Evolutionary conservation across 202 grass and related monocot species (phyloP), one percentile per base, ranked within the genome.

Genomic region (Brachypodium distachyon): DNA sequence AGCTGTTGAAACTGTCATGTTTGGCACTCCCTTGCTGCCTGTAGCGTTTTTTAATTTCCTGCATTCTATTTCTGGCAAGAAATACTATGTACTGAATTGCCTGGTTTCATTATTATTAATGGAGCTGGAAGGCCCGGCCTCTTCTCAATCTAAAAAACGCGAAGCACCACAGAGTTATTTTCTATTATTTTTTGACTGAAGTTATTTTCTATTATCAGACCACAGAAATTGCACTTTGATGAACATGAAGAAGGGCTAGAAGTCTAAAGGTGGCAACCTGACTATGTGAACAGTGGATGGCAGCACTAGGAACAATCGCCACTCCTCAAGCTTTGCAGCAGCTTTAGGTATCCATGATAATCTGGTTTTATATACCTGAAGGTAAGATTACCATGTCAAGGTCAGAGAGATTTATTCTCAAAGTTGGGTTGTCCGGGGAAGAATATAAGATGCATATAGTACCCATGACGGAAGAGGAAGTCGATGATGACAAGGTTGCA

Each of bases 401-500:
- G 77, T 72, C 43, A 26, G 37, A 73, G 25, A 39, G 28, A 40
- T 27, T 44, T 70, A 23, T 47, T 7, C 17, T 23, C 36, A 2
- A 74, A 73, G 12, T 73, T 37, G 31, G 9, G 64, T 9, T 36
- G 13, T 17, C 12, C 27, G 53, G 21, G 58, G 44, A 33, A 63
- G 47, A 68, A 54, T n/a, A 64, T n/a, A 38, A 34, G 42, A 55
- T 19, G 55, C 51, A 61, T 60, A 21, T 39, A 69, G 17, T 85
- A 93, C 94, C 94, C 94, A 76, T 97, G 90, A 70, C 86, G 94
- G 72, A 90, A 87, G 38, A 97, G 81, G 66, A 91, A 97, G 41
- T 97, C 90, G 1, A 89, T 88, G 33, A 97, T 89, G 32, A 97
- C 90, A 67, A 97, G 81, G 40, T 77, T 84, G 72, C 94, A 93